Evolutionary conservation across 257 asterid genomes (phyloP), one percentile per base, ranked within the genome.

Genomic region (Jaltomata sinuosa): DNA sequence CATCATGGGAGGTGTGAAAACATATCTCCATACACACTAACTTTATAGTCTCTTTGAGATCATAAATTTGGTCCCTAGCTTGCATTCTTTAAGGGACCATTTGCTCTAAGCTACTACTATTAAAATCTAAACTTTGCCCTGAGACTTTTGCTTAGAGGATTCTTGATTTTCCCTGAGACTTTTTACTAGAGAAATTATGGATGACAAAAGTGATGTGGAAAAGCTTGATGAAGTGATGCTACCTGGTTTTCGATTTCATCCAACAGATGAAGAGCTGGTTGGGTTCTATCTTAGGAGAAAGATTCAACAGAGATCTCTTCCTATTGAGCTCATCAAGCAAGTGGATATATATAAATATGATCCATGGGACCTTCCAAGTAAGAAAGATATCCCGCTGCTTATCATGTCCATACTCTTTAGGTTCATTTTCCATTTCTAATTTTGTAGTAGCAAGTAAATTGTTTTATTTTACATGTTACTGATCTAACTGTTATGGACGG

Each of bases 341-440:
- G 92, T 94, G 2, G 93, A 94, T 29, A 94, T 94, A 7, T 94
- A 94, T 96, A 94, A 94, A 83, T 92, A 90, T 15, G 97, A 94
- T 86, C 97, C 98, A 36, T 94, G 98, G 97, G 98, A 94, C 59
- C 98, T 94, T 87, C 97, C 98, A 87, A 90, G 97, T 94, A 91
- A 89, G 94, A 50, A 25, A 42, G 40, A 21, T 38, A n/a, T 8
- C 45, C 54, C 45, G 27, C 32, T 47, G 3, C 25, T 72, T 7
- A 32, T 62, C 10, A 62, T 64, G 36, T 29, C 12, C 27, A 76
- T 31, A 16, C 61, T 27, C 25, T 45, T 76, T 47, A 27, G 18
- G 22, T 47, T 76, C 81, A 47, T 76, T 76, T 47, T 25, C 34
- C 25, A 8, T 76, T 42, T 74, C 57, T 45, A 74, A 7, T 45